phyloP scores from a whole-genome alignment of 2,329 filamentous ascomycete species.

The Verticillium nonalfalfae region DNA sequence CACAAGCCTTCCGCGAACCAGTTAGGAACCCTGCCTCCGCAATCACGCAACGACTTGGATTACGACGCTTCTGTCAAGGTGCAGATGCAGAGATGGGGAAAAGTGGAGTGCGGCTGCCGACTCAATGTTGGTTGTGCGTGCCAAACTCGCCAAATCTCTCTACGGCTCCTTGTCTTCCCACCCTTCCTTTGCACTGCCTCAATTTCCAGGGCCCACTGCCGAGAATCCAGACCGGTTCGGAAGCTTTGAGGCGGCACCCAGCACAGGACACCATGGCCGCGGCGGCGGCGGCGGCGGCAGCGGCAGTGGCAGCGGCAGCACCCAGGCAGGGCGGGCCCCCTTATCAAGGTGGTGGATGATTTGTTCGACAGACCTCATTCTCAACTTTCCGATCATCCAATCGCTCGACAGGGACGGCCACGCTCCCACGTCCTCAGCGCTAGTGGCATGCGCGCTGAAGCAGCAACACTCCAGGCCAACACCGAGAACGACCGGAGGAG shows the following conservation, averaged over 20 bases:
- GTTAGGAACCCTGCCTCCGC: slow-evolving; percentile 1
- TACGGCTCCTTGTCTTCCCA: neutral
- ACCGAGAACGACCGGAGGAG: neutral
- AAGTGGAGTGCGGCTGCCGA: neutral
- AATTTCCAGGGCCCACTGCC: slow-evolving; percentile 1
- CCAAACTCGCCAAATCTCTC: neutral
- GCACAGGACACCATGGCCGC: neutral
- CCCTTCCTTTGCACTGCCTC: slow-evolving; percentile 1
- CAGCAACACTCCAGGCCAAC: neutral
- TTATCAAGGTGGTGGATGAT: neutral
- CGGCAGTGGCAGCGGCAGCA: neutral
- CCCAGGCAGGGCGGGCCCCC: neutral
- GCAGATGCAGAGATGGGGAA: neutral
- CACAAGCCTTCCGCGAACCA: neutral
- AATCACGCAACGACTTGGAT: slow-evolving; percentile 3
- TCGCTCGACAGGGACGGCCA: neutral
- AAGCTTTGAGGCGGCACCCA: neutral
- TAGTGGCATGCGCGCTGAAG: neutral
- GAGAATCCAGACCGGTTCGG: slow-evolving; percentile 1
- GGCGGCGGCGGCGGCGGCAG: neutral
- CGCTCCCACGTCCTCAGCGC: neutral
- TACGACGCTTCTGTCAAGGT: slow-evolving; percentile 1
- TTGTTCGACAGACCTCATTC: neutral
- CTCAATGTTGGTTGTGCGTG: neutral
- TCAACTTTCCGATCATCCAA: neutral